Evolutionary conservation across 2,329 filamentous ascomycete species (phyloP), one percentile per base, ranked within the genome.

Genomic region (Ilyonectria mors-panacis): DNA sequence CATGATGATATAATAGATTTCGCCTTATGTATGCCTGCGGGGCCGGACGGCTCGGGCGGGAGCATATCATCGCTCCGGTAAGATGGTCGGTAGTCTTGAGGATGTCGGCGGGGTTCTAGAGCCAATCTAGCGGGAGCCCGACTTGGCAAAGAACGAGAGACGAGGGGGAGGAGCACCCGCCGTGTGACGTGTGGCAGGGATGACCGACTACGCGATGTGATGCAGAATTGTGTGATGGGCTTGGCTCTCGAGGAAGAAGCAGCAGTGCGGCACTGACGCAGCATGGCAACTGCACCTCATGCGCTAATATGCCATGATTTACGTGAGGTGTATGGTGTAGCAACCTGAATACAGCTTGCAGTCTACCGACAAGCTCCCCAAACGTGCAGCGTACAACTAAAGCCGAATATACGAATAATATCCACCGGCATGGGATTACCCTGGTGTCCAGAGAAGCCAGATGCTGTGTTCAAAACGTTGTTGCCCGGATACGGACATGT

Each of bases 41-140:
- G 55, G 54, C 15, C 56, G 61, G 45, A 68, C 71, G 59, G 69
- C 59, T 66, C 70, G 70, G 70, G 65, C 70, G 70, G 70, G 57
- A 62, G 23, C 45, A 33, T 47, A 50, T 21, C 13, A 13, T 28
- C 10, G 44, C 30, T 19, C 17, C 33, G 47, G 60, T 48, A 44
- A 56, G 55, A 44, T 51, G 39, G 56, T 39, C 57, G 53, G 55
- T 35, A 39, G 30, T 45, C 26, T 48, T 37, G 44, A 61, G 58
- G 57, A 50, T 70, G 26, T 68, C 64, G 63, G 63, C n/a, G 59
- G 48, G 48, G 26, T 17, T n/a, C 15, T 3, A 42, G 39, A 17
- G 39, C 39, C 5, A 33, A 12, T 33, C 30, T 33, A 3, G 58
- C 3, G 23, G 17, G 15, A 6, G 17, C 39, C 50, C 42, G 59